Conservation (phyloP, 345 rosid species). For the Erodium maritimum region DNA sequence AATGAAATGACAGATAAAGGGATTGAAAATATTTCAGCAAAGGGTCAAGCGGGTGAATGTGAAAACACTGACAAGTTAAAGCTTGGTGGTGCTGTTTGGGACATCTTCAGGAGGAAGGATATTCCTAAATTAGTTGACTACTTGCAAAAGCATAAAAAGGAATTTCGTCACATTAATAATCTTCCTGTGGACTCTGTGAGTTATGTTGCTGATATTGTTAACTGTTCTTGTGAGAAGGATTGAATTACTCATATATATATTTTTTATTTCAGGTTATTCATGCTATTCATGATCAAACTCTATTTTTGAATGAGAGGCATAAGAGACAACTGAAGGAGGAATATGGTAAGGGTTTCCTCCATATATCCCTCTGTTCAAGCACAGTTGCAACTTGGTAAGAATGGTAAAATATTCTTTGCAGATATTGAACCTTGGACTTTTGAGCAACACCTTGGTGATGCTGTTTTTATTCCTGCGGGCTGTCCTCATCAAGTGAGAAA, state of each 20-base stretch:
- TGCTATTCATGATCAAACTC: constrained; percentile 50
- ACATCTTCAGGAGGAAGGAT: constrained; percentile 49
- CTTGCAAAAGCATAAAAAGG: constrained; percentile 19
- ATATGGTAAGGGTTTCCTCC: constrained; percentile 24
- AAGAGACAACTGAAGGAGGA: constrained; percentile 50
- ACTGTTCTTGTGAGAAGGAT: background rate
- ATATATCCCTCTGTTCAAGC: background rate
- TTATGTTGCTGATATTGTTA: constrained; percentile 7
- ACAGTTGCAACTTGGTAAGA: background rate
- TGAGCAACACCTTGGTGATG: constrained; percentile 49
- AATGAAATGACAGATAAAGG: no score
- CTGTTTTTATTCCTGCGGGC: constrained; percentile 52
- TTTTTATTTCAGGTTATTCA: constrained; percentile 31
- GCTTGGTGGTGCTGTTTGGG: constrained; percentile 50
- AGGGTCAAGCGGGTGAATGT: no score
- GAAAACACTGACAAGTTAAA: constrained; percentile 1
- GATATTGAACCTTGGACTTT: constrained; percentile 56
- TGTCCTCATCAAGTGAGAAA: constrained; percentile 62
- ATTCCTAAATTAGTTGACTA: constrained; percentile 37
- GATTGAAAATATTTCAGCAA: no score
- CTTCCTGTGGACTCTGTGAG: constrained; percentile 21
- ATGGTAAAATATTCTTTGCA: constrained; percentile 8
- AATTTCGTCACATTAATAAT: constrained; percentile 11
- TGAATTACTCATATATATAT: background rate
- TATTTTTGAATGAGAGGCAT: constrained; percentile 39